These are phyloP conservation scores for Adiantum capillusveneris DNA, from an alignment of 75 land plant genomes.

Conservation along the genomic window DNA sequence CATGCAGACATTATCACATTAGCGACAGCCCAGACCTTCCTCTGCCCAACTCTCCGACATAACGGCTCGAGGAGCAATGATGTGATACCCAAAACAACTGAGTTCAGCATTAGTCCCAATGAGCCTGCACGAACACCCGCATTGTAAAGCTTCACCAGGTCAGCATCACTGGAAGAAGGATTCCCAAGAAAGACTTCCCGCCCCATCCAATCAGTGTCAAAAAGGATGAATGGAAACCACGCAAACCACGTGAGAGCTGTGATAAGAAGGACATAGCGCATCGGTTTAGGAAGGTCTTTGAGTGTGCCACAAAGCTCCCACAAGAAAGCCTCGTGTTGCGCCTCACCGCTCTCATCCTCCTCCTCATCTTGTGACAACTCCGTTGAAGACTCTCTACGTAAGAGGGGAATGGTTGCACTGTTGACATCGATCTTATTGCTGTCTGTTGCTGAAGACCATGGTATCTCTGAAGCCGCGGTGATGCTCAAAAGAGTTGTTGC, in stretches of 20 bases:
- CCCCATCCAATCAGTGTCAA: constrained; percentile 99
- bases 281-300: constrained; percentile 47
- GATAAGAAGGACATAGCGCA: constrained; percentile 66
- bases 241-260: constrained; percentile 89
- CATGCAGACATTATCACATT: constrained; percentile 62
- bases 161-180: constrained; percentile 27
- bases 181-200: constrained; percentile 77
- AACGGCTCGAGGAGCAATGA: constrained; percentile 11
- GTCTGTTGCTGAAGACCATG: constrained; percentile 15
- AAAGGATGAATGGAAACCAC: constrained; percentile 95
- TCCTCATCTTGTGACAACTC: constrained; percentile 3
- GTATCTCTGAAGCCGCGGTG: constrained; percentile 64
- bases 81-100: constrained; percentile 7
- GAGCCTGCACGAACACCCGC: constrained; percentile 12
- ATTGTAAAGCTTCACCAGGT: constrained; percentile 16
- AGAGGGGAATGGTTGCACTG: neutral
- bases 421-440: neutral
- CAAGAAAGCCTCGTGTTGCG: constrained; percentile 54
- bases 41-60: constrained; percentile 16
- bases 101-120: constrained; percentile 17
- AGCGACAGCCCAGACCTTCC: constrained; percentile 76
- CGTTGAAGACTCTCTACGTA: neutral
- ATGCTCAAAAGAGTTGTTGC: constrained; percentile 65
- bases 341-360: constrained; percentile 27
- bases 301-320: constrained; percentile 80